Percentiles rank a stretch among this genome's conserved stretches.
phyloP scores from a whole-genome alignment of 176 grass and related monocot genomes.

The Saccharum spontaneum region DNA sequence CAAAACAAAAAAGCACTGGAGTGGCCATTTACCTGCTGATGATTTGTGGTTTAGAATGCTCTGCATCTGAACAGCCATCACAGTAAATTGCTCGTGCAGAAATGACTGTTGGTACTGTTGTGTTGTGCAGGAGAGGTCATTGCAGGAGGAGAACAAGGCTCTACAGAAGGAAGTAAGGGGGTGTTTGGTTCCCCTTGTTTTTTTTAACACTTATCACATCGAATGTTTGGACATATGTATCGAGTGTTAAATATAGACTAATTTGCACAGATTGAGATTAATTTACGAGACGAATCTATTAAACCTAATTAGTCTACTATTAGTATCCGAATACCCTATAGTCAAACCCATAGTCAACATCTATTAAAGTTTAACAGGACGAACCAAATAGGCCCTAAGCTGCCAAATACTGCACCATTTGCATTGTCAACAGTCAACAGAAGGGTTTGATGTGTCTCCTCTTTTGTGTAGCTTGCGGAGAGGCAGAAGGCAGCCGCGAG shows the following conservation, averaged over 20 bases:
- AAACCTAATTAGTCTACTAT: too few relatives aligned
- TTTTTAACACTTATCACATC: too few relatives aligned
- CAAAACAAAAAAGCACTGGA: neutral
- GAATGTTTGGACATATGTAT: too few relatives aligned
- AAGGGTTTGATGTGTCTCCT: neutral
- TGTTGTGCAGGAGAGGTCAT: constrained; percentile 59
- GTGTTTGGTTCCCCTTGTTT: too few relatives aligned
- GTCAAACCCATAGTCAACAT: too few relatives aligned
- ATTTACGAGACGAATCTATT: too few relatives aligned
- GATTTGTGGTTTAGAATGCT: neutral
- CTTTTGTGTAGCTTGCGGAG: constrained; percentile 60
- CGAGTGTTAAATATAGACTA: too few relatives aligned
- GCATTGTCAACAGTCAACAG: neutral
- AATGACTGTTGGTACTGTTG: neutral
- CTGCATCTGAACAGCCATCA: neutral
- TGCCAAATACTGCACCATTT: neutral
- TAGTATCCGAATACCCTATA: too few relatives aligned
- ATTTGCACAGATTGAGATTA: too few relatives aligned
- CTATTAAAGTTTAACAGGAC: too few relatives aligned
- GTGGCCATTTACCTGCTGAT: neutral
- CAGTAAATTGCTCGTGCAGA: neutral
- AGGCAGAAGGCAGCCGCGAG: constrained; percentile 40
- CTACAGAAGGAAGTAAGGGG: constrained; percentile 69
- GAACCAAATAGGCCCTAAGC: neutral
- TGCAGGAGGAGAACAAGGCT: constrained; percentile 74